Conservation (phyloP, 1,139 yeast genomes). For the Kluyveromyces marxianus region DNA sequence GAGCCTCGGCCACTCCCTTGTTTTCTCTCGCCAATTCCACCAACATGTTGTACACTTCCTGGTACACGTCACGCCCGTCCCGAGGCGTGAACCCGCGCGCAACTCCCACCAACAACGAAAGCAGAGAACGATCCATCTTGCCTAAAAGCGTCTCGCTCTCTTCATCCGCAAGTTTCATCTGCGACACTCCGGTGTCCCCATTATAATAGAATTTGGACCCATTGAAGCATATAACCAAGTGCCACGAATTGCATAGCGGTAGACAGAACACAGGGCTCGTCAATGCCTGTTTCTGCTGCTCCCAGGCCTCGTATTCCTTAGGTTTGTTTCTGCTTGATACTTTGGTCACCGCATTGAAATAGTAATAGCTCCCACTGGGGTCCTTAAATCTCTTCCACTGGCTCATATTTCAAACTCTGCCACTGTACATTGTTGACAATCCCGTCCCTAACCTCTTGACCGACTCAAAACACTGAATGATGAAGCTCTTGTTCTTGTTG, state of each 20-base stretch:
- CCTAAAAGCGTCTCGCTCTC: constrained; percentile 28
- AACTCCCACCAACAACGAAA: constrained; percentile 37
- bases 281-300: constrained; percentile 1
- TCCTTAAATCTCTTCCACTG: constrained; percentile 61
- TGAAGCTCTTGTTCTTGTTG: not conserved
- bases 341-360: constrained; percentile 57
- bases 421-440: too few species aligned
- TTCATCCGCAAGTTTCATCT: constrained; percentile 35
- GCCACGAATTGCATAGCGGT: constrained; percentile 32
- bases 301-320: constrained; percentile 29
- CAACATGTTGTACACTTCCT: constrained; percentile 12
- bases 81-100: constrained; percentile 37
- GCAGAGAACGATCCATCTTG: constrained; percentile 30
- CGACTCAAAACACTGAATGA: not conserved
- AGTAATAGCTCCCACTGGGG: constrained; percentile 63
- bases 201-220: constrained; percentile 43
- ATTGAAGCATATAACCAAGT: constrained; percentile 35
- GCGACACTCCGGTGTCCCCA: constrained; percentile 26
- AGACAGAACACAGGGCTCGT: constrained; percentile 13
- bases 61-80: constrained; percentile 16
- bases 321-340: constrained; percentile 83
- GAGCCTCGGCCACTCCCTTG: too few species aligned
- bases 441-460: not conserved
- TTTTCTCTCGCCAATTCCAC: not conserved
- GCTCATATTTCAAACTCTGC: not conserved